Base-by-base conservation (phyloP, 371 early-diverging fungal genomes). In the Nosema granulosis region DNA sequence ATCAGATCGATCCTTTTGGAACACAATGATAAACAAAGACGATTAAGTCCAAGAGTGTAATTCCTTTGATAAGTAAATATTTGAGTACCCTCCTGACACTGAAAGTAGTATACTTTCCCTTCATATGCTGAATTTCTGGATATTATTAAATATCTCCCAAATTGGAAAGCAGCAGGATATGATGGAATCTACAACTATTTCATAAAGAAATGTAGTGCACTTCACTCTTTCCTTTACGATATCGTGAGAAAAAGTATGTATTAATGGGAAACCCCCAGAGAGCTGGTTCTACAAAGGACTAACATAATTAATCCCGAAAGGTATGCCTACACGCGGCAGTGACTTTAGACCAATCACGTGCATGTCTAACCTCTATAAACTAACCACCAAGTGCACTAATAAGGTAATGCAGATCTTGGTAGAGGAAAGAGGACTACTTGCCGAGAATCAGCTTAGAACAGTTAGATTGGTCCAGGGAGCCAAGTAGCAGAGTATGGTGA, bases 271-370 rank as follows among this genome's bases (percentile, higher is more conserved):
- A n/a, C 16, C 11, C n/a, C 57, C 59, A 13, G 29, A 57, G 16
- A 32, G 12, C 18, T 71, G 71, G 71, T 71, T 71, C 69, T 71
- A 71, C 65, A 71, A 58, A 37, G 71, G 71, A 28, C 12, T 56
- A 11, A 56, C 71, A 3, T 71, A 66, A 16, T 37, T 72, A 24
- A 72, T 72, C 9, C 73, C 73, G 9, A 72, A 72, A 59, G 73
- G 58, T 35, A 67, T 26, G 6, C 59, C 54, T n/a, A 62, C 57
- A 13, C 2, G 20, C 20, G 35, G 63, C 26, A 67, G 43, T 24
- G 35, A 72, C 29, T 72, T 62, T 24, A 61, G 73, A 37, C 73
- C 73, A 24, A 72, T 72, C 18, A 72, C 73, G 3, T 72, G 62
- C 32, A 72, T 72, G 35, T 62, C 24, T 1, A 63, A 66, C 32